Base-by-base conservation (phyloP, 495 filamentous ascomycete genomes). In the Cercophora samala region DNA sequence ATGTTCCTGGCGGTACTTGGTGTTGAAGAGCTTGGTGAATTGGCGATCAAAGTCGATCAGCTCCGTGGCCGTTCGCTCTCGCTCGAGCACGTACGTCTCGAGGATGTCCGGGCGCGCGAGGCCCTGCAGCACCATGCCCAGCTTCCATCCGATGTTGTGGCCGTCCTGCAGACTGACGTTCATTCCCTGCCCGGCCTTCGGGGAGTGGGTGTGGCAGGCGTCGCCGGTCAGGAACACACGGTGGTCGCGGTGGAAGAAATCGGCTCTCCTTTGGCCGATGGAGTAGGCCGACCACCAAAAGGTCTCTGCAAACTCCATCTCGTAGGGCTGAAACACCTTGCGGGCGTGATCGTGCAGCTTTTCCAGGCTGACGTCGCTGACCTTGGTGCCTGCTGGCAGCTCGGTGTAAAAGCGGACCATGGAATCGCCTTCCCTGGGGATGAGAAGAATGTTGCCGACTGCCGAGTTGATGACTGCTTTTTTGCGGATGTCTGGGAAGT, bases 61-160 rank as follows among this genome's bases (percentile, higher is more conserved):
- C 61, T 90, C 84, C n/a, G 84, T 80, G 2, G 91, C 90, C 19
- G 88, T 87, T 68, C 84, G 84, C 70, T 87, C 80, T 3, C 91
- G 82, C 75, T 94, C 91, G 4, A 84, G 69, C 6, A 89, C 84
- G 67, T 93, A 94, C 3, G 90, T 91, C 69, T 87, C 76, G 1
- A 93, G 78, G 3, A 93, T 69, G 1, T 64, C 58, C 6, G 83
- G 83, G 1, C 29, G 25, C 2, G 88, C 86, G 54, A 82, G 77
- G 15, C 87, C 87, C 37, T 78, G 83, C 15, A 92, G 74, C 0
- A 93, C 83, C 25, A 83, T 75, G 1, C 85, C 89, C 4, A 95
- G 79, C 76, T 95, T 93, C 91, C 91, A 93, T 21, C 90, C 91
- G 46, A 93, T 85, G 64, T 95, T 93, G 70, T 84, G 79, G 0